Base-by-base conservation (phyloP, 177 flowering plant species). In the Tripterygium wilfordii region DNA sequence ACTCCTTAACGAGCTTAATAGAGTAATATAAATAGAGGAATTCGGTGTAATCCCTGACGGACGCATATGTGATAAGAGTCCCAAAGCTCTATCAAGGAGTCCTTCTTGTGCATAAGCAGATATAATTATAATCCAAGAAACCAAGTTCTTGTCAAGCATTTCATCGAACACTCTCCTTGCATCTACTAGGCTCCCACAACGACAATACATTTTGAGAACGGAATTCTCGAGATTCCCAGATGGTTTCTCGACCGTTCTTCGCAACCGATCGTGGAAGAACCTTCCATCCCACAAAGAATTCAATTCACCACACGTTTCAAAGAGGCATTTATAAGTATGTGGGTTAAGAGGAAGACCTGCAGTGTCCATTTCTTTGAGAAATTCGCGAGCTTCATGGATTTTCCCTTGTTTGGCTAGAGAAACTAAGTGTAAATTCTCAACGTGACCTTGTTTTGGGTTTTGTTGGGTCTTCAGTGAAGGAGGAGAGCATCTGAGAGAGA, bases 351-450 rank as follows among this genome's bases (percentile, higher is more conserved):
- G 25, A 42, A 74, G 40, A 35, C 73, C 63, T 1, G 60, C 62
- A 3, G 12, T 27, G 35, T 75, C 73, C 75, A 77, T 69, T 46
- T 67, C 49, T 30, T 59, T 35, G 54, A 75, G 55, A 55, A 70
- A 76, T 20, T 69, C 65, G 13, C 31, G 50, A 30, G 76, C 77
- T 65, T 79, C 79, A 24, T 51, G 62, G 32, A 76, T 49, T 46
- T 69, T 71, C 18, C 70, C 75, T 54, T 71, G 72, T 47, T 56
- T 74, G 16, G 75, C 52, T n/a, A 79, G 64, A 42, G 79, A 60
- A 39, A 73, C 39, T 49, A 79, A 49, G 39, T 73, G 79, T 5
- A 70, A 13, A 48, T 73, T 76, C 42, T 78, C 83, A 1, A 72
- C 48, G 1, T 48, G 30, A 0, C 78, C 79, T 12, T 15, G 42